These are phyloP conservation scores for Chlamydomonas eustigma DNA, from an alignment of 139 green algal genomes.

Conservation along the genomic window DNA sequence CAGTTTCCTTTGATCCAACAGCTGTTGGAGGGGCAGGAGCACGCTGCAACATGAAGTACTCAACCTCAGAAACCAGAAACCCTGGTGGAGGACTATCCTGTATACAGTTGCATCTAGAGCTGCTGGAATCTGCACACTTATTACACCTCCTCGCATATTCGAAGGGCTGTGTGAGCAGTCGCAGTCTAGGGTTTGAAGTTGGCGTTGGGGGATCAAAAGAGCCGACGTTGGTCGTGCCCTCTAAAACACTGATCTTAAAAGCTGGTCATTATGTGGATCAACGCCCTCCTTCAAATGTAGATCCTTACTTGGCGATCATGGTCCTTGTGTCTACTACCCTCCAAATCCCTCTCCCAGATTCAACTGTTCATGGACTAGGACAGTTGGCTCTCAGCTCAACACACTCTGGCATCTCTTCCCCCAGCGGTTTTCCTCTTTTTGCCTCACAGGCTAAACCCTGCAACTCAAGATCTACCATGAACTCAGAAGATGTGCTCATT, in stretches of 20 bases:
- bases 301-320: slow-evolving; percentile 77
- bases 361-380: not conserved
- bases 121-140: slow-evolving; percentile 51
- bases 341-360: slow-evolving; percentile 29
- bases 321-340: slow-evolving; percentile 73
- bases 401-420: not conserved
- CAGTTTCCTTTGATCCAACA: slow-evolving; percentile 59
- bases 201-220: slow-evolving; percentile 54
- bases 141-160: slow-evolving; percentile 67
- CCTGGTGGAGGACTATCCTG: slow-evolving; percentile 39
- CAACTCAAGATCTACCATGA: slow-evolving; percentile 15
- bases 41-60: slow-evolving; percentile 65
- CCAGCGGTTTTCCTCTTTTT: not conserved
- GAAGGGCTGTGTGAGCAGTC: slow-evolving; percentile 50
- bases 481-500: slow-evolving; percentile 36
- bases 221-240: slow-evolving; percentile 56
- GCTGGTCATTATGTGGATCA: slow-evolving; percentile 70
- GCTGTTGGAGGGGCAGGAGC: slow-evolving; percentile 42
- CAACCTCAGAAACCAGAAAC: slow-evolving; percentile 51
- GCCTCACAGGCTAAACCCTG: slow-evolving; percentile 11
- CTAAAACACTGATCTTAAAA: slow-evolving; percentile 30
- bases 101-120: slow-evolving; percentile 53
- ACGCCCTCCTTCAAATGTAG: slow-evolving; percentile 59
- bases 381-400: not conserved
- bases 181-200: slow-evolving; percentile 46